These are phyloP conservation scores for Kodamaea arcana DNA, from an alignment of 1,139 yeast species.

Conservation along the genomic window DNA sequence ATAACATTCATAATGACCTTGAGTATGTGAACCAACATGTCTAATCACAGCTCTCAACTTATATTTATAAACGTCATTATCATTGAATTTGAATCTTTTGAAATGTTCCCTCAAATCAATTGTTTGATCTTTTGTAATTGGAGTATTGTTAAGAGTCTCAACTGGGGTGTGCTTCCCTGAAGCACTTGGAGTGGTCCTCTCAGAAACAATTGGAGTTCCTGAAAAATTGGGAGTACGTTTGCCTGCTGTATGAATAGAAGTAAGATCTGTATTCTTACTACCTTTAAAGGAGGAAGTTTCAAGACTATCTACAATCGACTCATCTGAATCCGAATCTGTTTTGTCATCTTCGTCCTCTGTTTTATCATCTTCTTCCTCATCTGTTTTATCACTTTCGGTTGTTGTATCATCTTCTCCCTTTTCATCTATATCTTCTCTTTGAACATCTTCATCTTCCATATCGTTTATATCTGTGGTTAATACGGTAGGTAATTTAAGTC, in stretches of 20 bases:
- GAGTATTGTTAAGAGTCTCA: conserved; percentile 35
- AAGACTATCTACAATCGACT: conserved; percentile 12
- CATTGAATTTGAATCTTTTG: conserved; percentile 39
- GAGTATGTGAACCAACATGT: conserved; percentile 84
- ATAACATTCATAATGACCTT: conserved; percentile 87
- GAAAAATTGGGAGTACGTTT: conserved; percentile 13
- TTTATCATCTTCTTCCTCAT: conserved; percentile 16
- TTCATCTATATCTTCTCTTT: conserved; percentile 40
- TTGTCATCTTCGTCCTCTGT: conserved; percentile 17
- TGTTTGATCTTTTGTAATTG: conserved; percentile 39
- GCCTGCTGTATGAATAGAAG: conserved; percentile 3
- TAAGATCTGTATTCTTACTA: conserved; percentile 5
- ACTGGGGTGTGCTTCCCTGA: conserved; percentile 10
- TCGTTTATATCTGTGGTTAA: conserved; percentile 43
- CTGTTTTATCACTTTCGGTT: conserved; percentile 17
- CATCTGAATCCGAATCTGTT: conserved; percentile 20
- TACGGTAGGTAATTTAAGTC: conserved; percentile 14
- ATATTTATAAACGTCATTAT: conserved; percentile 49
- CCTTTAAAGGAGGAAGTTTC: conserved; percentile 15
- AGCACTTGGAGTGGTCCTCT: no score
- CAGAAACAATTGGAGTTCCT: no score
- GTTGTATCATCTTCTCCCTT: conserved; percentile 28
- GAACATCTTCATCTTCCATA: conserved; percentile 44
- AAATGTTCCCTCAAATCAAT: conserved; percentile 37
- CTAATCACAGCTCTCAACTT: conserved; percentile 67